Base-by-base conservation (phyloP, 306 rosid genomes). In the Mucuna pruriens region DNA sequence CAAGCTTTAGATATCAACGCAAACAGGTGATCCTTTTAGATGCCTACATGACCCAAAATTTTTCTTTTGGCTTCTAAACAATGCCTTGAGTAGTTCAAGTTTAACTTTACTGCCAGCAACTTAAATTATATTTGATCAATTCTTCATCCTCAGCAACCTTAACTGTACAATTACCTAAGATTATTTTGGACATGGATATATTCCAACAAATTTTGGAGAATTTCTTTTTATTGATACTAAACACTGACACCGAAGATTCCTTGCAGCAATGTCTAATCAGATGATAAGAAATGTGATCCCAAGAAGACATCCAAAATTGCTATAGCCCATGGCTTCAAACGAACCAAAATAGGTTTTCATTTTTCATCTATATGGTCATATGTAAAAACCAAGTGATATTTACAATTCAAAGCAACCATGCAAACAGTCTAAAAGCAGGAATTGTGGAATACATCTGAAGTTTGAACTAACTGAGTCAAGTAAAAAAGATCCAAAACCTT, bases 401-500 rank as follows among this genome's bases (percentile, higher is more conserved):
- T 74, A 78, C 33, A 67, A 45, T 64, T 54, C 58, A 71, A 81
- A 74, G 61, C 79, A 82, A 71, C 40, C 64, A 55, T 40, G 31
- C 20, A 16, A 49, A 34, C 16, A 13, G 46, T 33, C 23, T 19
- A 78, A 63, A 48, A 23, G 52, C 58, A 76, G 67, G 31, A 76
- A 79, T 45, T 71, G 48, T 0, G 23, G 55, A 67, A 77, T 4
- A 20, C 61, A 76, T 11, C 61, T 45, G 40, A 60, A 54, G 71
- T 11, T 54, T 45, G 40, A 60, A 54, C 15, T 62, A 78, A 74
- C 15, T 20, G 70, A 62, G 71, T 51, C 67, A 34, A 17, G 55
- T 51, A 38, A 67, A 83, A 58, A 55, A 40, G 34, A 85, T 78
- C 55, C 20, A 79, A 80, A 51, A 91, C 90, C 94, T 89, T 84